A percentile compares a stretch with the other conserved stretches of the same genome.
These are phyloP conservation scores for Proliferodiscus dingleyae DNA, from an alignment of 2,329 filamentous ascomycete genomes.

Conservation along the genomic window DNA sequence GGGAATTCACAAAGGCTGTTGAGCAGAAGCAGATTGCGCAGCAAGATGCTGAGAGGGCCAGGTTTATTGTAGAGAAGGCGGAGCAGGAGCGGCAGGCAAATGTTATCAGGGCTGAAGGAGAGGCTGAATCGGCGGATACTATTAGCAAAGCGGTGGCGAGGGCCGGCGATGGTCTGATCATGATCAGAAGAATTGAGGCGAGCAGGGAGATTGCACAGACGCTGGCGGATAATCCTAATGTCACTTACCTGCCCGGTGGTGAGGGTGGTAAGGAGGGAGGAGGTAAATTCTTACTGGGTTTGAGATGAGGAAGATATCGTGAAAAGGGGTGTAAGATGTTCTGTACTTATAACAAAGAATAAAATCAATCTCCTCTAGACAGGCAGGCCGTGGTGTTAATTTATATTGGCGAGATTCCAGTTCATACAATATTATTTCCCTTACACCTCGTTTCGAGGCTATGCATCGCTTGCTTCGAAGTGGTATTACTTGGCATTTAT, in stretches of 20 bases:
- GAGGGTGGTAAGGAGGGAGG: constrained; percentile 49
- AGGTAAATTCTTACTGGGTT: constrained; percentile 61
- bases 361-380: constrained; percentile 25
- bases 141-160: constrained; percentile 92
- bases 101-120: constrained; percentile 96
- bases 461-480: too few relatives aligned
- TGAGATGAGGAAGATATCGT: constrained; percentile 40
- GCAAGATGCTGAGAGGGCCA: constrained; percentile 93
- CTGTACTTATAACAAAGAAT: constrained; percentile 27
- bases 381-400: background rate
- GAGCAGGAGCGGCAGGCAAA: constrained; percentile 99
- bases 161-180: constrained; percentile 85
- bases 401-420: background rate
- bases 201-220: constrained; percentile 93
- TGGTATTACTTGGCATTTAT: too few relatives aligned
- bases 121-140: constrained; percentile 93
- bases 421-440: background rate
- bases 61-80: constrained; percentile 97
- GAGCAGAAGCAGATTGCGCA: constrained; percentile 99
- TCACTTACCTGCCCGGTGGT: constrained; percentile 85
- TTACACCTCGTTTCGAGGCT: too few relatives aligned
- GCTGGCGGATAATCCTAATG: constrained; percentile 84
- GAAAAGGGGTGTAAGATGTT: constrained; percentile 8
- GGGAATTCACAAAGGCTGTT: constrained; percentile 97
- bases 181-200: constrained; percentile 96